These are phyloP conservation scores for Acorus gramineus DNA, from an alignment of 106 monocot species.

Conservation along the genomic window DNA sequence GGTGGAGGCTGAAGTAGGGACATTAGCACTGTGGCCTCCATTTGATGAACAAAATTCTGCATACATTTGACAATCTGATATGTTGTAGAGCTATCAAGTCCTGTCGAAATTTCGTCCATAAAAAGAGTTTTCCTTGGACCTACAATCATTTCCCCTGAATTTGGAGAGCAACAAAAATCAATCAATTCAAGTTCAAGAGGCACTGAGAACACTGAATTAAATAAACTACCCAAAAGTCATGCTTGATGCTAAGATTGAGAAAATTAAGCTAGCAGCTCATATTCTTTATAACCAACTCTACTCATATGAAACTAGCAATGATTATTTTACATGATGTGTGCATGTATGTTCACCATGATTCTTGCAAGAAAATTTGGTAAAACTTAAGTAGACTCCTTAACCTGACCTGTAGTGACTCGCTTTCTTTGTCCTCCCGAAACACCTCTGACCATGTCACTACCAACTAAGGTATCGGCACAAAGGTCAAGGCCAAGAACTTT, in stretches of 20 bases:
- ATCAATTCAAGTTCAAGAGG: not conserved
- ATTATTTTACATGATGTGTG: too few species aligned
- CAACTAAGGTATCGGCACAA: constrained; percentile 57
- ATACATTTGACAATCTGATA: constrained; percentile 55
- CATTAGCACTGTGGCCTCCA: constrained; percentile 55
- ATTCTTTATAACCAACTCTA: too few species aligned
- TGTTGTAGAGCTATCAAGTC: constrained; percentile 62
- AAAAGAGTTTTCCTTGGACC: constrained; percentile 55
- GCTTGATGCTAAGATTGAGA: too few species aligned
- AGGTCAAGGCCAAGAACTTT: constrained; percentile 55
- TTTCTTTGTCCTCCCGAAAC: constrained; percentile 74
- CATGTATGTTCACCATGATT: too few species aligned
- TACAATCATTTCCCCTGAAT: constrained; percentile 63
- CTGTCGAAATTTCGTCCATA: constrained; percentile 77
- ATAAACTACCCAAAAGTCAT: too few species aligned
- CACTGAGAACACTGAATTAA: too few species aligned
- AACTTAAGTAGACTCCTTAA: not conserved
- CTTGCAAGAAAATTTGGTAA: too few species aligned
- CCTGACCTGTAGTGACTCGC: constrained; percentile 67
- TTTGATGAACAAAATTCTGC: constrained; percentile 37
- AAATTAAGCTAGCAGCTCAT: too few species aligned
- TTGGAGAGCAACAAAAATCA: not conserved
- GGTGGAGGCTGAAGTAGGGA: constrained; percentile 64
- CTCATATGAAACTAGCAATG: too few species aligned
- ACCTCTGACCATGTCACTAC: constrained; percentile 62